Percentiles rank a stretch among this genome's conserved stretches.
phyloP scores from a whole-genome alignment of 2,329 filamentous ascomycete species.

The Aspergillus arachidicola region DNA sequence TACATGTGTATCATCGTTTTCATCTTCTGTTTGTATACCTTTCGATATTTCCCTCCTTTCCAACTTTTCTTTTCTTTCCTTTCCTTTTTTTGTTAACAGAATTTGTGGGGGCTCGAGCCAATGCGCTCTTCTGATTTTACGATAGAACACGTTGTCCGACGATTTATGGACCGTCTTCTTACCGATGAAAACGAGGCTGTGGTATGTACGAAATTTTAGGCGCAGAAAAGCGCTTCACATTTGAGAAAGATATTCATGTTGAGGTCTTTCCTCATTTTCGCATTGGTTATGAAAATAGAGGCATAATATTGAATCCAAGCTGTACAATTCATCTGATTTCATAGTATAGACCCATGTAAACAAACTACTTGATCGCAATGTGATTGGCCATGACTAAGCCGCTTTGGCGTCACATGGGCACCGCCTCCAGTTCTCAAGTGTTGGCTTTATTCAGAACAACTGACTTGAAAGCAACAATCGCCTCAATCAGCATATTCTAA shows the following conservation, averaged over 20 bases:
- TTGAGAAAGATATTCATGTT: not conserved
- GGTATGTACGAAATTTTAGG: not conserved
- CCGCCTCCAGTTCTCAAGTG: not conserved
- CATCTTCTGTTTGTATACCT: not conserved
- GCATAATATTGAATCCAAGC: not conserved
- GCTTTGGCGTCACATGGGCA: not conserved
- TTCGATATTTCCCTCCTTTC: not conserved
- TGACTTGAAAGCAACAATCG: not conserved
- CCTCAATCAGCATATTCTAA: not conserved
- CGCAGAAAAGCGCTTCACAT: not conserved
- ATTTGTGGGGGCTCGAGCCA: not conserved
- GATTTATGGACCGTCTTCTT: slow-evolving; percentile 2
- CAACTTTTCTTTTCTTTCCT: not conserved
- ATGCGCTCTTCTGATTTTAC: not conserved
- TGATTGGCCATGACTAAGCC: not conserved
- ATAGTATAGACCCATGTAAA: not conserved
- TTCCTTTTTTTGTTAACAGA: not conserved
- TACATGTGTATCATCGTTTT: not conserved
- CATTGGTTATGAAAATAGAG: not conserved
- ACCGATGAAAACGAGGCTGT: not conserved
- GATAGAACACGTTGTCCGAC: slow-evolving; percentile 1
- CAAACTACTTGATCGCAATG: not conserved
- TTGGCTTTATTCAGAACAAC: not conserved
- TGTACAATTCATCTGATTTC: not conserved
- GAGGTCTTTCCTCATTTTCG: not conserved